These are phyloP conservation scores for Colletotrichum sp. DNA, from an alignment of 2,329 filamentous ascomycete genomes.

Conservation along the genomic window DNA sequence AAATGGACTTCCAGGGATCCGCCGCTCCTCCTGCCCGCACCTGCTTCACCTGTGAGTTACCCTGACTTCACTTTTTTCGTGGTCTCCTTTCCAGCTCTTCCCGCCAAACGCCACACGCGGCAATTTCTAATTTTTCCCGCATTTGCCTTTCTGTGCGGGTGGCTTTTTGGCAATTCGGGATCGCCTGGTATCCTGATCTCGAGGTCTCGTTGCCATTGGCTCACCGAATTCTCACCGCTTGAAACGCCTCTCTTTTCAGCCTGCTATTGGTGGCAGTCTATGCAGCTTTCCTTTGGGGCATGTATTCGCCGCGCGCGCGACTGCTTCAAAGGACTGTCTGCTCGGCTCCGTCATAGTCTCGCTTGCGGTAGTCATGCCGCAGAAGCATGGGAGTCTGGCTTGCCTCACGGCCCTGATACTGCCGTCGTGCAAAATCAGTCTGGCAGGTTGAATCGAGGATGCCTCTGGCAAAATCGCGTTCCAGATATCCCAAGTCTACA, in stretches of 20 bases:
- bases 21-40: constrained; percentile 36
- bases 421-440: background rate
- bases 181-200: background rate
- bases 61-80: constrained; percentile 2
- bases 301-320: background rate
- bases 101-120: background rate
- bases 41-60: constrained; percentile 57
- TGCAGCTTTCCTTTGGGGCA: background rate
- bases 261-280: constrained; percentile 7
- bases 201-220: constrained; percentile 4
- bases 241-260: background rate
- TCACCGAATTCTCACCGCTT: background rate
- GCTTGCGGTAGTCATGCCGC: background rate
- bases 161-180: background rate
- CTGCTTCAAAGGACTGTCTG: background rate
- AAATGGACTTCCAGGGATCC: constrained; percentile 38
- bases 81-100: background rate
- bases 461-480: background rate
- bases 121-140: background rate
- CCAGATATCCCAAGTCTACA: background rate
- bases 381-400: background rate
- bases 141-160: constrained; percentile 7
- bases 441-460: background rate
- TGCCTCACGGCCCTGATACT: background rate
- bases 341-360: background rate